Conservation (phyloP, 305 asterid species). For the Fraxinus albicans region DNA sequence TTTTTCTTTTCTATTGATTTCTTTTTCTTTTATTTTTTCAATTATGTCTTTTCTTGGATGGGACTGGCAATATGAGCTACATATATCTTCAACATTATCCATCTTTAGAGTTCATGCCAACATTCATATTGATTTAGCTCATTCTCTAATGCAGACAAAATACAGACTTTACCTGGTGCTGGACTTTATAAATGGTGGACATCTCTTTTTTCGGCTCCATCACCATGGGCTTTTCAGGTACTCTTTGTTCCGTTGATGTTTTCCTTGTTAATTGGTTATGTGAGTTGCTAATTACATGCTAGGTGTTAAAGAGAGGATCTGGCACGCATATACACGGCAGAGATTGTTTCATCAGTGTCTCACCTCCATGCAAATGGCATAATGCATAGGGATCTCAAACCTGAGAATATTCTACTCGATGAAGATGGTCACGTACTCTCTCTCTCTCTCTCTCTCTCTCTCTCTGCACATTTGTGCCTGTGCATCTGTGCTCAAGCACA, state of each 20-base stretch:
- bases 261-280: slow-evolving; percentile 2
- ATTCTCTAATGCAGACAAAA: slow-evolving; percentile 35
- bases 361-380: slow-evolving; percentile 41
- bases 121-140: neutral
- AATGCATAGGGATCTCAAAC: slow-evolving; percentile 28
- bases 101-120: neutral
- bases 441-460: too few relatives aligned
- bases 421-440: slow-evolving; percentile 50
- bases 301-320: slow-evolving; percentile 37
- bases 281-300: slow-evolving; percentile 4
- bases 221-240: slow-evolving; percentile 47
- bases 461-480: too few relatives aligned
- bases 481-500: neutral
- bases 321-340: slow-evolving; percentile 42
- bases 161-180: slow-evolving; percentile 47
- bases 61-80: neutral
- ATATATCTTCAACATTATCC: neutral
- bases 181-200: slow-evolving; percentile 46
- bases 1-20: neutral
- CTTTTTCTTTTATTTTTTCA: neutral
- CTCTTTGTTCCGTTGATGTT: neutral
- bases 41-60: too few relatives aligned
- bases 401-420: slow-evolving; percentile 43
- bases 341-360: slow-evolving; percentile 42
- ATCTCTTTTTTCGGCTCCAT: slow-evolving; percentile 43